Evolutionary conservation across 768 basidiomycete species (phyloP), one percentile per base, ranked within the genome.

Genomic region (Rhizopogon roseolus): DNA sequence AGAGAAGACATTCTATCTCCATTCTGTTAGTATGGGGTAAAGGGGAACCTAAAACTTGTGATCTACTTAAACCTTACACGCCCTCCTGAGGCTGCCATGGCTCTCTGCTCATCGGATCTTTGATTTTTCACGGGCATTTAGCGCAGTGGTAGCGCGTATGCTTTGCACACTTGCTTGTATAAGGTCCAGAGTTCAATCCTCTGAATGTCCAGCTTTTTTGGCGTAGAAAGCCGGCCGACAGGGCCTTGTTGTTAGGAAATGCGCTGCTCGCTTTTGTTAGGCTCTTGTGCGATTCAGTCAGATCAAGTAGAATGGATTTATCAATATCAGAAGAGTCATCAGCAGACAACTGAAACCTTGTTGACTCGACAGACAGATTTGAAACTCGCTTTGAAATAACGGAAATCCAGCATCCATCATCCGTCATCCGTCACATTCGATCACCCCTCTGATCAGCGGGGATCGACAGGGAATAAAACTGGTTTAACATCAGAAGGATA

Each of bases 161-260:
- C 71, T 72, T 72, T 72, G 71, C 71, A 72, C 32, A 34, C 61
- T 56, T 44, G 53, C 49, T 38, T 73, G 71, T 73, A 72, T 73
- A 63, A 72, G 69, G 71, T 70, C 71, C 70, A 71, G 70, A 69
- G 70, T 71, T 71, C 70, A 71, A 71, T 71, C 71, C 70, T 71
- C 71, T 72, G 71, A 61, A 69, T 61, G 72, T 72, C 71, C 71
- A 57, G 60, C 51, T n/a, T 57, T 69, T 57, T 56, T n/a, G 19
- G 13, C 2, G 4, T 34, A 10, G 34, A 36, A 36, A 22, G 22
- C 22, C 22, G 3, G 22, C 22, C 22, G 22, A 22, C 22, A 22
- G 22, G 22, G 22, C 22, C 1, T 22, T 39, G 4, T n/a, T 39
- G 16, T 39, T n/a, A n/a, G 38, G n/a, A n/a, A 39, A 3, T 39